Evolutionary conservation across 2,329 filamentous ascomycete species (phyloP).

Genomic region (Verticillium dahliae): DNA sequence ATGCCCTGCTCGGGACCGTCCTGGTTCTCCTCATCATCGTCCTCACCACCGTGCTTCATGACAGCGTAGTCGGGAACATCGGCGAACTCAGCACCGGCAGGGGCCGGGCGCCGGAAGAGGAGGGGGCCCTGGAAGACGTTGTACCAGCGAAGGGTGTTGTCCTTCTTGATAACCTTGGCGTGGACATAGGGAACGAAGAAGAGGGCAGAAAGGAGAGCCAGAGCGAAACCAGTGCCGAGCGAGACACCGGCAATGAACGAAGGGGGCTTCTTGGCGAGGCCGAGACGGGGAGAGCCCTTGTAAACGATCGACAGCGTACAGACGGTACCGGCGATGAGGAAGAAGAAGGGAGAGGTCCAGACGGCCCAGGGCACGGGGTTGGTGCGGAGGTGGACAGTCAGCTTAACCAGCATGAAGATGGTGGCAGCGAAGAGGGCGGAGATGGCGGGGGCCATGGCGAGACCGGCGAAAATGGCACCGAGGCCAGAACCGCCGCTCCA

Average conservation of each 20-base stretch:
- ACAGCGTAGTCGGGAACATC: conserved; percentile 71
- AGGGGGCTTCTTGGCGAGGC: conserved; percentile 57
- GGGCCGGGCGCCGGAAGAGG: conserved; percentile 53
- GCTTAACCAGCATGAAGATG: conserved; percentile 69
- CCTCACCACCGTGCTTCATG: conserved; percentile 52
- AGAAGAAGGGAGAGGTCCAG: conserved; percentile 68
- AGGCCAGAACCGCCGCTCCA: conserved; percentile 64
- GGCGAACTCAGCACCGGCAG: conserved; percentile 48
- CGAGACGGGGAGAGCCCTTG: conserved; percentile 68
- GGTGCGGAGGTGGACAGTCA: conserved; percentile 63
- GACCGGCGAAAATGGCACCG: conserved; percentile 64
- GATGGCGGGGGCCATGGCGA: conserved; percentile 65
- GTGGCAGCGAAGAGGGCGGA: conserved; percentile 56
- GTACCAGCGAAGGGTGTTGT: conserved; percentile 58
- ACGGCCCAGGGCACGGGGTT: conserved; percentile 69
- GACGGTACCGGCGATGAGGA: conserved; percentile 67
- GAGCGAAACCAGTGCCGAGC: conserved; percentile 54
- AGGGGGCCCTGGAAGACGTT: conserved; percentile 57
- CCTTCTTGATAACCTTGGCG: conserved; percentile 61
- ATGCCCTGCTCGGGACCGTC: conserved; percentile 18
- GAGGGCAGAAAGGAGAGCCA: conserved; percentile 52
- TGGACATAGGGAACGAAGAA: conserved; percentile 71
- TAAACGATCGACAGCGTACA: conserved; percentile 75
- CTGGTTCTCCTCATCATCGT: conserved; percentile 29
- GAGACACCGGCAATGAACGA: conserved; percentile 64